phyloP scores from a whole-genome alignment of 179 eudicot genomes.

The Beta lomatogona region DNA sequence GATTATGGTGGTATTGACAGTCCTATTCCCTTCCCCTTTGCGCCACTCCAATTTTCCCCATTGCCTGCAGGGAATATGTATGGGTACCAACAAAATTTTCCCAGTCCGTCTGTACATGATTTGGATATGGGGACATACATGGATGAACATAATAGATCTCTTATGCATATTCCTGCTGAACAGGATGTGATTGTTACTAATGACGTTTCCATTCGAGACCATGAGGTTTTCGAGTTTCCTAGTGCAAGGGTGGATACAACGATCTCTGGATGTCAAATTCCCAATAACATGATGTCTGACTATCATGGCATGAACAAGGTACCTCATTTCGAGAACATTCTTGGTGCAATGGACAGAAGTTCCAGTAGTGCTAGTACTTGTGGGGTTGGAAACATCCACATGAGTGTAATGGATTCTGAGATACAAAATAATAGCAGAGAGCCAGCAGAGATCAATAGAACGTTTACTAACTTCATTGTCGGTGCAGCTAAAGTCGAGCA shows the following conservation, averaged over 20 bases:
- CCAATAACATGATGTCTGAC: neutral
- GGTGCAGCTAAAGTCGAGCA: constrained; percentile 1
- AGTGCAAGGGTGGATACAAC: neutral
- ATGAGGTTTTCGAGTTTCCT: constrained; percentile 15
- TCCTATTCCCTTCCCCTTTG: constrained; percentile 4
- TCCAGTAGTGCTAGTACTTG: neutral
- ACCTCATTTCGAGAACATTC: neutral
- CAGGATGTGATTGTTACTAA: neutral
- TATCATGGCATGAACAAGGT: constrained; percentile 13
- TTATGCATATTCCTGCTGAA: neutral
- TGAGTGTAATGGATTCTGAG: constrained; percentile 5
- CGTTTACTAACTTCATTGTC: constrained; percentile 5
- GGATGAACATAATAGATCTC: neutral
- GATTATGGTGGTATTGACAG: neutral
- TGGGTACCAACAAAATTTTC: constrained; percentile 7
- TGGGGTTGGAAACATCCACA: constrained; percentile 16
- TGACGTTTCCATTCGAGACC: neutral
- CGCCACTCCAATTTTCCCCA: constrained; percentile 4
- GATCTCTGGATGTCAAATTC: constrained; percentile 7
- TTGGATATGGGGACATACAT: constrained; percentile 11
- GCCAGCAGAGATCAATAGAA: neutral
- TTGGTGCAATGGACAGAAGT: constrained; percentile 12
- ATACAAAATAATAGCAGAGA: neutral
- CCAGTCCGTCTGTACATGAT: constrained; percentile 5
- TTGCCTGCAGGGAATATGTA: constrained; percentile 12